Evolutionary conservation across 2,329 filamentous ascomycete species (phyloP), one percentile per base, ranked within the genome.

Genomic region (Volutella citrinella): DNA sequence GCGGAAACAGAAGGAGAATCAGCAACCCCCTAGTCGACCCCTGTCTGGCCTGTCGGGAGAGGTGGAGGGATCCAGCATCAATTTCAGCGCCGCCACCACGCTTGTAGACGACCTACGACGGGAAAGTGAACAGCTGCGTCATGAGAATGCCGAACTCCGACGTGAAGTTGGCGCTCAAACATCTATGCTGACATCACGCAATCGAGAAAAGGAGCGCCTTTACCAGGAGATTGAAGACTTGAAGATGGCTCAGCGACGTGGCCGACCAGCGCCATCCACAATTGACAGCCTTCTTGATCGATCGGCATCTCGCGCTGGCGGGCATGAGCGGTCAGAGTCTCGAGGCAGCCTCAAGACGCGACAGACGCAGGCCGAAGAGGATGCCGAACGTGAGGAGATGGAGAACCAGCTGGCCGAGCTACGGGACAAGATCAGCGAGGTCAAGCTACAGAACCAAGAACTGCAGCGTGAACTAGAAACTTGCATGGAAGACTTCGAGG

Each of bases 141-240:
- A 91, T 55, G 91, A 97, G 55, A 97, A 96, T 52, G 87, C 88
- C 4, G 91, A 96, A 58, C 65, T 98, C 19, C 80, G 91, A 33
- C 84, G 90, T 34, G 90, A 97, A 60, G 86, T 97, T 19, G 88
- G 90, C 42, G 93, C 93, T 4, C 93, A 98, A 59, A 95, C 90
- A 1, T 96, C 90, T 0, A 97, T 98, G 88, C 75, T 98, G 20
- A 96, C 91, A 2, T 97, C 93, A 21, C 78, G 93, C 16, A 96
- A 96, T 55, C 84, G 89, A 17, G 93, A 98, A 57, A 94, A 95
- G 56, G 90, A 97, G 57, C 80, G 89, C 6, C 72, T 98, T 8
- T 95, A 97, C 60, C 88, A 95, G 56, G 91, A 98, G 59, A 97
- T 97, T 43, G 93, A 98, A 63, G 90, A 96, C 42, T 72, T 98